phyloP scores from a whole-genome alignment of 306 rosid species.

The Citrullus colocynthis region DNA sequence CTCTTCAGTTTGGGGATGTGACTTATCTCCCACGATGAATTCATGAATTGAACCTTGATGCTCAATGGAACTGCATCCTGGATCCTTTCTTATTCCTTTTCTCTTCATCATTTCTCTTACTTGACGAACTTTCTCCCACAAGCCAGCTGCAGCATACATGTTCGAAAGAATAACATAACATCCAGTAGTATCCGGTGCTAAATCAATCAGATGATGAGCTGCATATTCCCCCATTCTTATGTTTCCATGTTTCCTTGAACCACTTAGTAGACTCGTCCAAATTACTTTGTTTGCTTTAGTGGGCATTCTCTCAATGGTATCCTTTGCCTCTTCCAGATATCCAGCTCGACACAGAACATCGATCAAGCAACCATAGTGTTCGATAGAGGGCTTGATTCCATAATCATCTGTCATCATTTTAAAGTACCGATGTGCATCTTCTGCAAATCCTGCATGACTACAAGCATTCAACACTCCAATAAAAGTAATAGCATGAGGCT shows the following conservation, averaged over 20 bases:
- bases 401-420: conserved; percentile 32
- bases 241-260: conserved; percentile 33
- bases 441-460: conserved; percentile 46
- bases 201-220: conserved; percentile 31
- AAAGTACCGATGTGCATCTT: conserved; percentile 29
- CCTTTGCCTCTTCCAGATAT: conserved; percentile 36
- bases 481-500: conserved; percentile 42
- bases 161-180: conserved; percentile 44
- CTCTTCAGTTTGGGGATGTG: conserved; percentile 32
- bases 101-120: conserved; percentile 43
- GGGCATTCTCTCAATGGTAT: conserved; percentile 38
- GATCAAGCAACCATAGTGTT: conserved; percentile 47
- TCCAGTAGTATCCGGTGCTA: conserved; percentile 28
- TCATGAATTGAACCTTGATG: conserved; percentile 34
- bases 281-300: conserved; percentile 39
- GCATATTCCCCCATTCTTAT: conserved; percentile 36
- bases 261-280: conserved; percentile 53
- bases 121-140: conserved; percentile 38
- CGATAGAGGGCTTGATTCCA: conserved; percentile 41
- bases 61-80: conserved; percentile 44
- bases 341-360: conserved; percentile 58
- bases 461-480: conserved; percentile 52
- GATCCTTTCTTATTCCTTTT: conserved; percentile 34
- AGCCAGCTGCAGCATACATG: conserved; percentile 37
- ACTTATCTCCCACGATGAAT: conserved; percentile 33